Base-by-base conservation (phyloP, 2,329 filamentous ascomycete species). In the Canariomyces notabilis region DNA sequence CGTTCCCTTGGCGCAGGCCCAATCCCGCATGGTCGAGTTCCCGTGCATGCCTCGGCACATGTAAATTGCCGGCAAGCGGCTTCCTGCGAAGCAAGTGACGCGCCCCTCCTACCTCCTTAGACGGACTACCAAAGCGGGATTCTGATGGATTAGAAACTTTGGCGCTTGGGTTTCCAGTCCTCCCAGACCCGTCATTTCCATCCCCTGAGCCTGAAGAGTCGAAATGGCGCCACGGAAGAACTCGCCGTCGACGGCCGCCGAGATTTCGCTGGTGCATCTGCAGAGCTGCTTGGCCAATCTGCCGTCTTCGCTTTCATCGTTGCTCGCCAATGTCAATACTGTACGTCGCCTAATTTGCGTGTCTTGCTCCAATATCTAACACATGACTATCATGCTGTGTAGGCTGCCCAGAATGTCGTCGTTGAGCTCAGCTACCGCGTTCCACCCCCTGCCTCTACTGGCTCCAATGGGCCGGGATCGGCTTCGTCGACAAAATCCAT, bases 221-320 rank as follows among this genome's bases (percentile, higher is more conserved):
- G 53, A 41, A 50, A 76, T 77, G 74, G 64, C 71, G 57, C 67
- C 73, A 50, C 65, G 70, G 60, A 76, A 73, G 63, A 79, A 76
- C 62, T 71, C 72, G 63, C 77, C 75, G 58, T 76, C 86, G 35
- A 83, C 83, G 26, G 76, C 85, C 51, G 89, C 89, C 49, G 90
- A 95, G 70, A 77, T 97, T 56, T 85, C 85, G 44, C 77, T 97
- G 50, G 80, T 89, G 38, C 87, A 90, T 57, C 77, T 97, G 49
- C 94, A 95, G 73, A 97, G 85, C 66, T 98, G 93, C 69, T 76
- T 98, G 42, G 87, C 95, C 64, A 97, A 97, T 68, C 78, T 98
- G 41, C 93, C 93, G 38, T 70, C 87, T 4, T 85, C 87, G 20
- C 74, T 98, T 46, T 89, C 94, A 46, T 84, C 87, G 29, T 69